Evolutionary conservation across 2,329 filamentous ascomycete species (phyloP).

Genomic region (Beauveria medogensis): DNA sequence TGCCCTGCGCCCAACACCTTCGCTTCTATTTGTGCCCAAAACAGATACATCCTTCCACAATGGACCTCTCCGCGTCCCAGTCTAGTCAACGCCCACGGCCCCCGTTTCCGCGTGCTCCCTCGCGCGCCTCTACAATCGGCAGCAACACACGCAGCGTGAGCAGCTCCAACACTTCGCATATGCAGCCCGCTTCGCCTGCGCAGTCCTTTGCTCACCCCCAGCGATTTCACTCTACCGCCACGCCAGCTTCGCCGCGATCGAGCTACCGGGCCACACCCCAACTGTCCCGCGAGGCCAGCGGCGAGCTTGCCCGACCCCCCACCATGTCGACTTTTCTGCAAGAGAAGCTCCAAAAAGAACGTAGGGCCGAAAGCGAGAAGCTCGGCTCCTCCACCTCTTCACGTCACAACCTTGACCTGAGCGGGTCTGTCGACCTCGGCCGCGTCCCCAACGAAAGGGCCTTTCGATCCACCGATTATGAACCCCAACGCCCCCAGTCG

Average conservation of each 20-base stretch:
- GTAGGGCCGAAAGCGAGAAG: conserved; percentile 40
- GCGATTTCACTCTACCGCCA: conserved; percentile 32
- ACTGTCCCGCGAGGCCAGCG: conserved; percentile 33
- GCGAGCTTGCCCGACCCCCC: conserved; percentile 32
- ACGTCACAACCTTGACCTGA: conserved; percentile 29
- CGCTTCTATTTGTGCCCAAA: neutral
- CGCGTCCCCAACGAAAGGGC: conserved; percentile 33
- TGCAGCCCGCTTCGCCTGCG: conserved; percentile 27
- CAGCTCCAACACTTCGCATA: conserved; percentile 32
- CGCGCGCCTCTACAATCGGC: conserved; percentile 37
- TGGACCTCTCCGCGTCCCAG: conserved; percentile 23
- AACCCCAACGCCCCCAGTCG: conserved; percentile 34
- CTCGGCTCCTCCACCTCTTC: conserved; percentile 23
- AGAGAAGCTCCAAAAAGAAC: conserved; percentile 45
- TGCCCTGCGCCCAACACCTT: neutral
- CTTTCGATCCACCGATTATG: conserved; percentile 24
- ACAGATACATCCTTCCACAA: conserved; percentile 13
- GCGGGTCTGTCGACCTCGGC: conserved; percentile 29
- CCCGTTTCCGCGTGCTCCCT: conserved; percentile 34
- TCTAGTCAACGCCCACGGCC: conserved; percentile 21
- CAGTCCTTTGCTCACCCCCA: conserved; percentile 29
- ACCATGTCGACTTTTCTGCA: conserved; percentile 45
- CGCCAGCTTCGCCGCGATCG: conserved; percentile 28
- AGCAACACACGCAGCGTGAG: conserved; percentile 35
- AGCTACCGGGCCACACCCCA: conserved; percentile 33